Evolutionary conservation across 768 basidiomycete species (phyloP), one percentile per base, ranked within the genome.

Genomic region (Mycena galopus): DNA sequence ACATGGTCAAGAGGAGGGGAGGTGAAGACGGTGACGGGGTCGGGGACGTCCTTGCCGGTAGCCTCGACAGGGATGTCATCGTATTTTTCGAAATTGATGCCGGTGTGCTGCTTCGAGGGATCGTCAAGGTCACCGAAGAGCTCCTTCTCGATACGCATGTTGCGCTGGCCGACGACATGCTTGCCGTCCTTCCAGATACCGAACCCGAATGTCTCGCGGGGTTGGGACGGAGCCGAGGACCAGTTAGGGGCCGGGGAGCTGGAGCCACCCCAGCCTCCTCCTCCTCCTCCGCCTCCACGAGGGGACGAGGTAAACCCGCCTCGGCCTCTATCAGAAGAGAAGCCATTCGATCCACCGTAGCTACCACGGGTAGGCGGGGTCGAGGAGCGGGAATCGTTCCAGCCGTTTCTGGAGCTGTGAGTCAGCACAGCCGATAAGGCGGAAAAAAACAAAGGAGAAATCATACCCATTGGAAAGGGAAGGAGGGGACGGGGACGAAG

Each of bases 51-150:
- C 71, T 92, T 92, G 77, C 98, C 98, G 59, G 97, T 99, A 39
- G 97, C 97, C 85, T 99, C 98, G 76, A 99, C 97, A 74, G 98
- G 98, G 80, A 99, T 99, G 81, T 99, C 97, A 83, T 98, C 98
- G 79, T 99, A 99, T 84, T 98, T 98, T 86, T 99, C 98, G 80
- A 99, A 99, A 86, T 99, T 99, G 86, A 99, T 98, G 74, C 98
- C 98, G 53, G 97, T 97, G 80, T 96, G 92, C 82, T 98, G 94
- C 80, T 94, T 95, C 70, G 91, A 91, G 27, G 93, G 90, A 81
- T 98, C 97, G 56, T 89, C 86, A 47, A 88, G 88, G 74, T 97
- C 96, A 65, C 98, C 98, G 77, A 93, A 99, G 44, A 99, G 93
- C 79, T 98, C 97, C 85, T 96, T 96, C 86, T 99, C 98, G 77